phyloP scores from a whole-genome alignment of 1,284 basidiomycete species.

The Cryptococcus floricola region DNA sequence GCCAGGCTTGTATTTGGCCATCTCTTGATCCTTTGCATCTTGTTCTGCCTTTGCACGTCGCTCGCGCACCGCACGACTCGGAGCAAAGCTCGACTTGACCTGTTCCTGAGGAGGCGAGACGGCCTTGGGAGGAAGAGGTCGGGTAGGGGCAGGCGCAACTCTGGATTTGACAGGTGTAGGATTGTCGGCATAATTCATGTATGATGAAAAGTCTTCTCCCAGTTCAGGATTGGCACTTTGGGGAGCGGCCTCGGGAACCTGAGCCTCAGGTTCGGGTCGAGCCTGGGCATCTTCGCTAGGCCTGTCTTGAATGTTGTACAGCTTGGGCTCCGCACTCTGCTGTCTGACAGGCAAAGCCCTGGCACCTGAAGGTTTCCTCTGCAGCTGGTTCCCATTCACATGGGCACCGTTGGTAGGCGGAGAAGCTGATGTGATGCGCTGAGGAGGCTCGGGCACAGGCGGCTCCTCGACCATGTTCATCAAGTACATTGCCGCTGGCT shows the following conservation, averaged over 20 bases:
- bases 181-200: conserved; percentile 37
- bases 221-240: conserved; percentile 21
- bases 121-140: neutral
- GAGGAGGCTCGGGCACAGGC: neutral
- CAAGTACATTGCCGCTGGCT: conserved; percentile 44
- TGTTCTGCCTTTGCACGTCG: conserved; percentile 76
- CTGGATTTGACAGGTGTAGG: conserved; percentile 22
- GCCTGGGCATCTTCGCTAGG: neutral
- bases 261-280: neutral
- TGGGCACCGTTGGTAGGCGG: conserved; percentile 13
- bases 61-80: conserved; percentile 71
- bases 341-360: conserved; percentile 60
- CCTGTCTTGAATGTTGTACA: conserved; percentile 20
- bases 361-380: conserved; percentile 77
- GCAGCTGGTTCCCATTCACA: conserved; percentile 39
- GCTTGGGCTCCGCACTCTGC: conserved; percentile 9
- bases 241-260: neutral
- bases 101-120: conserved; percentile 14
- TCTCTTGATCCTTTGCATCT: conserved; percentile 60
- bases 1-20: conserved; percentile 55
- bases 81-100: conserved; percentile 76
- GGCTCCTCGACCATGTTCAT: conserved; percentile 47
- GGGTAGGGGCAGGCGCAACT: conserved; percentile 12
- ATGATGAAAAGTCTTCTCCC: conserved; percentile 38
- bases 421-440: neutral